Evolutionary conservation across 2,329 filamentous ascomycete species (phyloP), one percentile per base, ranked within the genome.

Genomic region (Fusarium sp.): DNA sequence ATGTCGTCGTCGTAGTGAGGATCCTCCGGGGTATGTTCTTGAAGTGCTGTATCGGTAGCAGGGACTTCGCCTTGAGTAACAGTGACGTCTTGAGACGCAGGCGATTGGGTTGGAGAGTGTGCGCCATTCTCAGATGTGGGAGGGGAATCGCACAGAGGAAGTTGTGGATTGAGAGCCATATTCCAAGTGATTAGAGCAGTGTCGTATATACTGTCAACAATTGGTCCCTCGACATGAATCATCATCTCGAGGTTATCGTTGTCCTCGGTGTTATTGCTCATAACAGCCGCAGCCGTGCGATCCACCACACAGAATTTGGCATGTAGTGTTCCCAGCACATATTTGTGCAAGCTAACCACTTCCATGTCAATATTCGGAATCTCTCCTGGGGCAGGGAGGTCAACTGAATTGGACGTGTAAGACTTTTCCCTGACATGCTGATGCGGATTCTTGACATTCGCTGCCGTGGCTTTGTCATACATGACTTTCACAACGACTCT

Each of bases 231-330:
- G 0, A 94, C 77, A 59, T 93, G 91, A 5, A 88, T 84, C 87
- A 93, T 90, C 92, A 95, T 94, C 78, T 95, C 92, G 59, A 94
- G 65, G 70, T 95, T 95, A 72, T 92, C 90, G 56, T 94, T 95
- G 69, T 93, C 89, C 78, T 89, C 85, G 52, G 95, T 91, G 74
- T 95, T 95, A 77, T 94, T 94, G 81, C 91, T 94, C 79, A 92
- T 90, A 3, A 95, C 77, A 2, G 92, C 82, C 0, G 87, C 92
- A n/a, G 91, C 83, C 66, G 87, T 88, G 9, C 92, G 85, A 77
- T 95, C 92, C 2, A 95, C 88, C 2, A 95, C 83, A 84, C 93
- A 92, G 76, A 91, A 94, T 76, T 95, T 95, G 67, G 89, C 84
- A 74, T 95, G 92, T 43, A 94, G 91, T 0, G 92, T 95, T 1